Percentiles rank a stretch among this genome's conserved stretches.
These are phyloP conservation scores for Calonectria fujianensis DNA, from an alignment of 2,329 filamentous ascomycete genomes.

Conservation along the genomic window DNA sequence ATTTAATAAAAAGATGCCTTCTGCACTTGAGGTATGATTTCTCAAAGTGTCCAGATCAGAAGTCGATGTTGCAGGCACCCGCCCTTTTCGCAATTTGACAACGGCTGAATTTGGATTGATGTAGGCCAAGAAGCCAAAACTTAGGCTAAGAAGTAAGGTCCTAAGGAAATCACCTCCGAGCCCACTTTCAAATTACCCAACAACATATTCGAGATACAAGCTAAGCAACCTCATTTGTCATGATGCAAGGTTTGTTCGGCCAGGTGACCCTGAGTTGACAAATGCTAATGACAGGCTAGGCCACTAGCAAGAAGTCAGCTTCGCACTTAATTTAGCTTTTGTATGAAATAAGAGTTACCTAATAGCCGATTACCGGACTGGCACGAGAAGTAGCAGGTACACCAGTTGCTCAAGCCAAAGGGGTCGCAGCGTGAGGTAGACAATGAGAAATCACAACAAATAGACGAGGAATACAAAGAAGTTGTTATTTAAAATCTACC, in stretches of 20 bases:
- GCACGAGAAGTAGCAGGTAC: background rate
- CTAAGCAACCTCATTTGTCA: background rate
- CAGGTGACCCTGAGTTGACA: background rate
- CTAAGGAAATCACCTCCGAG: background rate
- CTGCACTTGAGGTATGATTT: background rate
- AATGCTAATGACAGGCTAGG: background rate
- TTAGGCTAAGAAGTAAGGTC: background rate
- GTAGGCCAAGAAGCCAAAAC: too few species aligned
- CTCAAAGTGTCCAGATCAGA: background rate
- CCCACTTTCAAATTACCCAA: background rate
- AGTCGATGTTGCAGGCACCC: background rate
- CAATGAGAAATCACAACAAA: too few species aligned
- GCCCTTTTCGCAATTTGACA: background rate
- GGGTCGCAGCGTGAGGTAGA: background rate
- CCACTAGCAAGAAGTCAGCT: background rate
- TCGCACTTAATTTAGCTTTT: too few species aligned
- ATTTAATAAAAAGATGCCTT: background rate
- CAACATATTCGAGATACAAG: background rate
- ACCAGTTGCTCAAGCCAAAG: background rate
- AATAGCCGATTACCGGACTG: background rate
- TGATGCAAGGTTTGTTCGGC: background rate
- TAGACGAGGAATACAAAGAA: background rate
- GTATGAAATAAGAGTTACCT: slow-evolving; percentile 5
- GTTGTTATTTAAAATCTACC: background rate
- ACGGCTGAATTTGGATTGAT: too few species aligned